These are phyloP conservation scores for Neurospora sp. DNA, from an alignment of 495 filamentous ascomycete species.

Conservation along the genomic window DNA sequence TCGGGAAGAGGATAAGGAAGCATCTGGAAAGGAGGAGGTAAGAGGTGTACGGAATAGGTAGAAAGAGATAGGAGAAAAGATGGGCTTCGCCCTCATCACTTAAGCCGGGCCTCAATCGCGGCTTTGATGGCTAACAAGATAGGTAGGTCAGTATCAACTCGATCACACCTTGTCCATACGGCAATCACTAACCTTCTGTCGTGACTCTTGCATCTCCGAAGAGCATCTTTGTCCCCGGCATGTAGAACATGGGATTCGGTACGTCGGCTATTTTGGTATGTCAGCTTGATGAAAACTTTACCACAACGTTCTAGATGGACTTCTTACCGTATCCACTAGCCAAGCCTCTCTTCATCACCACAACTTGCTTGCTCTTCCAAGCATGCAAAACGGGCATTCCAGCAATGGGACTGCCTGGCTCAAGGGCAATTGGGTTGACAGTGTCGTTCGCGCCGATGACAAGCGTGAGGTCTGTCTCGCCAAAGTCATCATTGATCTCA, in stretches of 20 bases:
- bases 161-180: not conserved
- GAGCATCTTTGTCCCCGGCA: constrained; percentile 73
- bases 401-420: constrained; percentile 66
- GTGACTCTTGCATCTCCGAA: constrained; percentile 75
- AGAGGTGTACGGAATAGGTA: not conserved
- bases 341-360: constrained; percentile 81
- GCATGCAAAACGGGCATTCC: constrained; percentile 81
- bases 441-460: constrained; percentile 84
- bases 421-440: constrained; percentile 73
- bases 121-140: constrained; percentile 38
- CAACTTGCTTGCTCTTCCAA: constrained; percentile 82
- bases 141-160: constrained; percentile 3
- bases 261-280: constrained; percentile 51
- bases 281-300: not conserved
- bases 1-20: not conserved
- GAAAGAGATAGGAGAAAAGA: not conserved
- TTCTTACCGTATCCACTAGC: constrained; percentile 64
- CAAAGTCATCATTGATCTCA: constrained; percentile 82
- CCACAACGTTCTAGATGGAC: not conserved
- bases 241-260: constrained; percentile 80
- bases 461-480: constrained; percentile 69
- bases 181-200: constrained; percentile 52
- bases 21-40: not conserved
- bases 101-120: constrained; percentile 35
- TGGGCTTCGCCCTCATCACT: constrained; percentile 11